phyloP scores from a whole-genome alignment of 2,329 filamentous ascomycete species.

The Nothophoma quercina region DNA sequence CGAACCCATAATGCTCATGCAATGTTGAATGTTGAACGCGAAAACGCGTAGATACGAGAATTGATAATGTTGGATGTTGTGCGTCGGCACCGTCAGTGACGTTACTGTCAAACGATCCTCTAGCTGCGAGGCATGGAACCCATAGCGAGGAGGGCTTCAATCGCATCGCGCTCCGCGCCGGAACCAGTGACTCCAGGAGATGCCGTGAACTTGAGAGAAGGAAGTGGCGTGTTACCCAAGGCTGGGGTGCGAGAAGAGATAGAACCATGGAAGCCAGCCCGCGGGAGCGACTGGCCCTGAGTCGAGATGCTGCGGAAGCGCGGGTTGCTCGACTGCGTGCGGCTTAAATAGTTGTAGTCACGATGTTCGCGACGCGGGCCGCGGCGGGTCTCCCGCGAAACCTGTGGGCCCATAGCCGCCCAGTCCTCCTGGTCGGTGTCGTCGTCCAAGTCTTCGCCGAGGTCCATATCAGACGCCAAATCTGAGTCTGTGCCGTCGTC shows the following conservation, averaged over 20 bases:
- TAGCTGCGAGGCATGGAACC: slow-evolving; percentile 63
- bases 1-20: slow-evolving; percentile 7
- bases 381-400: slow-evolving; percentile 42
- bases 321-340: slow-evolving; percentile 41
- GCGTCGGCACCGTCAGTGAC: neutral
- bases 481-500: slow-evolving; percentile 64
- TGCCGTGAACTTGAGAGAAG: slow-evolving; percentile 29
- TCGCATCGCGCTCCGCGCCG: slow-evolving; percentile 75
- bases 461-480: slow-evolving; percentile 69
- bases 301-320: slow-evolving; percentile 38
- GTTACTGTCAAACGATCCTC: slow-evolving; percentile 34
- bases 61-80: slow-evolving; percentile 1
- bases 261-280: slow-evolving; percentile 23
- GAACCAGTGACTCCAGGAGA: slow-evolving; percentile 36
- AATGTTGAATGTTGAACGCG: slow-evolving; percentile 14
- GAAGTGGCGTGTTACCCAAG: slow-evolving; percentile 29
- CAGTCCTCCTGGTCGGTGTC: slow-evolving; percentile 96
- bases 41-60: neutral
- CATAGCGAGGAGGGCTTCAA: slow-evolving; percentile 81
- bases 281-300: slow-evolving; percentile 38
- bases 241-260: slow-evolving; percentile 28
- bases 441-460: slow-evolving; percentile 78
- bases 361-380: slow-evolving; percentile 43
- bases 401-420: slow-evolving; percentile 83
- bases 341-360: slow-evolving; percentile 51